Evolutionary conservation across 495 filamentous ascomycete genomes (phyloP), one percentile per base, ranked within the genome.

Genomic region (Annulohypoxylon bovei): DNA sequence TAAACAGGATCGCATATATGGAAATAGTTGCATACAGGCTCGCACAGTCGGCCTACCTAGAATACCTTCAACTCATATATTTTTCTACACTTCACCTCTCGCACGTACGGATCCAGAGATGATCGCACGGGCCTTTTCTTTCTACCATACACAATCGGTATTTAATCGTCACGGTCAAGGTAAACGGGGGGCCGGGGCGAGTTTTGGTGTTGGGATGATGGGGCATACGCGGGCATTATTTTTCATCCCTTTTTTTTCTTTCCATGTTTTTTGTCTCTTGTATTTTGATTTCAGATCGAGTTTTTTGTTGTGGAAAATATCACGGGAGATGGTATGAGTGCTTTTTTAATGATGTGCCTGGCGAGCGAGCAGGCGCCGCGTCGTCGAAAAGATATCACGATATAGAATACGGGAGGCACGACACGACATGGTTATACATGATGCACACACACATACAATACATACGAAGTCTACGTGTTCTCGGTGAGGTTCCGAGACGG

Each of bases 151-250:
- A 47, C 42, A 44, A 40, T 53, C 22, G 53, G 53, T 42, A 42
- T 46, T 40, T 50, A 39, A 37, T 60, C 53, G 22, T 64, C 35
- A 46, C 47, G 22, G 54, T 54, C 33, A 50, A 65, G 46, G 53
- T 40, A 68, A 60, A 64, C 47, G 30, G 27, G 53, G 47, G 46
- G 46, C 11, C 44, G n/a, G 40, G 53, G 56, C 27, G 46, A 60
- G 8, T 42, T 59, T 11, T 54, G 59, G 52, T 42, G 47, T 20
- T 20, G 28, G 53, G 59, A 28, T 50, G 28, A 23, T 20, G 69
- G 64, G 68, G 53, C 64, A 61, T 68, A 67, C 30, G 44, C 23
- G 69, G 69, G 25, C 16, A 44, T 52, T 63, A 20, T n/a, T 16
- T 33, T 53, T 30, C 27, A 40, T 47, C 6, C n/a, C 20, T 3